phyloP scores from a whole-genome alignment of 768 basidiomycete genomes.

The Collybia mongolica region DNA sequence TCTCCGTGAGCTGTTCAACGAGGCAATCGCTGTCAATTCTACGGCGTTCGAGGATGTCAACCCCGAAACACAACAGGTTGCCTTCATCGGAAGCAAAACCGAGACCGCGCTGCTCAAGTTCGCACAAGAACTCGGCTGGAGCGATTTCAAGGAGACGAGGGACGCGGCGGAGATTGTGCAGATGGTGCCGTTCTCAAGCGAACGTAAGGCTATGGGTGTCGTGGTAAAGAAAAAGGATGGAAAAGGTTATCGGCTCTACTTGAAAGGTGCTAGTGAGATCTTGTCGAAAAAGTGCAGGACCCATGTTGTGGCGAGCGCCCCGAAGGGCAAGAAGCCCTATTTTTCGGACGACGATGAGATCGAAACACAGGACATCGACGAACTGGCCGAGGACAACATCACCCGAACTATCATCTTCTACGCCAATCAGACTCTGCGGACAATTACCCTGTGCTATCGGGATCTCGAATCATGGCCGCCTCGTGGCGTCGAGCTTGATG shows the following conservation, averaged over 20 bases:
- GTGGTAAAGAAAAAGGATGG: slow-evolving; percentile 64
- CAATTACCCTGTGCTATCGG: no score
- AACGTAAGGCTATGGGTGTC: slow-evolving; percentile 93
- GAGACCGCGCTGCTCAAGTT: slow-evolving; percentile 90
- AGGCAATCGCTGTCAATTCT: slow-evolving; percentile 87
- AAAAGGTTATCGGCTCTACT: no score
- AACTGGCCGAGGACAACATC: slow-evolving; percentile 77
- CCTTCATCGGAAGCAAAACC: slow-evolving; percentile 93
- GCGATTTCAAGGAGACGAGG: slow-evolving; percentile 64
- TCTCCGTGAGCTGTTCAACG: slow-evolving; percentile 87
- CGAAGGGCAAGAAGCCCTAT: no score
- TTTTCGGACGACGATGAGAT: no score
- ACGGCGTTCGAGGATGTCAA: slow-evolving; percentile 90
- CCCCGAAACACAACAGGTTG: slow-evolving; percentile 75
- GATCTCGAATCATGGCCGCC: no score
- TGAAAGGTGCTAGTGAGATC: no score
- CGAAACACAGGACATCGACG: slow-evolving; percentile 60
- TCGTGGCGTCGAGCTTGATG: no score
- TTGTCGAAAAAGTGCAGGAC: no score
- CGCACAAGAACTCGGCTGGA: slow-evolving; percentile 79
- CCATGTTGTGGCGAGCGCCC: no score
- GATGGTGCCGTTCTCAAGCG: slow-evolving; percentile 92
- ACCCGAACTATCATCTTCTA: slow-evolving; percentile 95
- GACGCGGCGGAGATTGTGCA: slow-evolving; percentile 65
- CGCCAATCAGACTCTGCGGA: no score